phyloP scores from a whole-genome alignment of 306 rosid genomes.

The Quercus mongolica region DNA sequence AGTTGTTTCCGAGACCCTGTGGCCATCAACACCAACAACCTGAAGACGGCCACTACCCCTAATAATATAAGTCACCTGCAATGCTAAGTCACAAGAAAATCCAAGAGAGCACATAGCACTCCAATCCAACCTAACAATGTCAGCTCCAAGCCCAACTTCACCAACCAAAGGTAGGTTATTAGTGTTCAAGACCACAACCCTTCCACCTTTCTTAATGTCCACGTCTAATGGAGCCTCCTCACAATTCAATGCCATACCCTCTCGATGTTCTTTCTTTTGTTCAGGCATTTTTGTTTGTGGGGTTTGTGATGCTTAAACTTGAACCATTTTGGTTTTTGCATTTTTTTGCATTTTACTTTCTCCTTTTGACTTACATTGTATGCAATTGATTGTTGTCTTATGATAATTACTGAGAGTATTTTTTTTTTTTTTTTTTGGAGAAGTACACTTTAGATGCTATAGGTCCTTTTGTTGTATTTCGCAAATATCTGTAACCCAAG shows the following conservation, averaged over 20 bases:
- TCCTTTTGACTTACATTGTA: no score
- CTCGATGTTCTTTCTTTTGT: constrained; percentile 49
- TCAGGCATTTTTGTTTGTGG: constrained; percentile 33
- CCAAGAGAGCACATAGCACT: constrained; percentile 83
- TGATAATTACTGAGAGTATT: no score
- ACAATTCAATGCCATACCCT: constrained; percentile 70
- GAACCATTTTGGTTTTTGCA: no score
- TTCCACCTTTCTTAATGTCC: constrained; percentile 68
- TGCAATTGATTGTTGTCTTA: no score
- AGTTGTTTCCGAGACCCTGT: constrained; percentile 67
- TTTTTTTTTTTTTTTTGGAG: no score
- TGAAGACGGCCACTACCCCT: constrained; percentile 74
- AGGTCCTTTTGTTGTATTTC: no score
- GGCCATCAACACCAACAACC: constrained; percentile 72
- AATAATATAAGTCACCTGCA: constrained; percentile 81
- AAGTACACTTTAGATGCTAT: no score
- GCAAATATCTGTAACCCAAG: no score
- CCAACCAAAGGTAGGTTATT: constrained; percentile 82
- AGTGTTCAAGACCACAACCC: constrained; percentile 77
- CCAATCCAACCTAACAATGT: constrained; percentile 74
- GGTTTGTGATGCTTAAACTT: no score
- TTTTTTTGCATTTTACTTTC: no score
- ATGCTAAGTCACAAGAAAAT: constrained; percentile 76
- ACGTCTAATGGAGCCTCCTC: constrained; percentile 77
- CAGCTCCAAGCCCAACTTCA: constrained; percentile 75